Percentiles rank a stretch among this genome's conserved stretches.
These are phyloP conservation scores for Gremmenia infestans DNA, from an alignment of 2,329 filamentous ascomycete genomes.

Conservation along the genomic window DNA sequence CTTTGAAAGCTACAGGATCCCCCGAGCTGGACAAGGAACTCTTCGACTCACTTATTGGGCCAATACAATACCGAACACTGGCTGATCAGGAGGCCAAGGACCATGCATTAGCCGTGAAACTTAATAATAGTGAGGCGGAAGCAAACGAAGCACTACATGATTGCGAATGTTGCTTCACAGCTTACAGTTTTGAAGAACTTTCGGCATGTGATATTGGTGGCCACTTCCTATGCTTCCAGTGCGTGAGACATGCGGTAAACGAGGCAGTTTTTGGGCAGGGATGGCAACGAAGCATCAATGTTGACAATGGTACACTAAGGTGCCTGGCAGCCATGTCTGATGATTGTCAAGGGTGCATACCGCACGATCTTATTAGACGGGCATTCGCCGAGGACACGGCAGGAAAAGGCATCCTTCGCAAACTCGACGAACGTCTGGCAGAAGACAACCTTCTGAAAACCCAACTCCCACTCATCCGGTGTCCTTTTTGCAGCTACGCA, in stretches of 20 bases:
- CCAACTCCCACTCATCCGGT: slow-evolving; percentile 70
- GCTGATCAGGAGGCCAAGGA: slow-evolving; percentile 47
- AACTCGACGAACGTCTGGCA: slow-evolving; percentile 74
- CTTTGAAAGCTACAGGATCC: slow-evolving; percentile 61
- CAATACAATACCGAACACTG: slow-evolving; percentile 43
- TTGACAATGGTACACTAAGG: slow-evolving; percentile 65
- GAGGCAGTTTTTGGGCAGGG: slow-evolving; percentile 92
- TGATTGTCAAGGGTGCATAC: slow-evolving; percentile 71
- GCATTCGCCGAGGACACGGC: slow-evolving; percentile 67
- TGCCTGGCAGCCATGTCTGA: slow-evolving; percentile 73
- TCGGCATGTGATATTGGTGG: slow-evolving; percentile 63
- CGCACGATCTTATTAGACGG: slow-evolving; percentile 62
- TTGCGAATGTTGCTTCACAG: slow-evolving; percentile 73
- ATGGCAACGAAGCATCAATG: slow-evolving; percentile 76
- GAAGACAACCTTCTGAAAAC: slow-evolving; percentile 71
- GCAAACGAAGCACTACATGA: slow-evolving; percentile 54
- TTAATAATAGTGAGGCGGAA: slow-evolving; percentile 58
- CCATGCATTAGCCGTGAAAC: slow-evolving; percentile 44
- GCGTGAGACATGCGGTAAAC: slow-evolving; percentile 73
- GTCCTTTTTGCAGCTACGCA: slow-evolving; percentile 87
- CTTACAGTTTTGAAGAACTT: slow-evolving; percentile 67
- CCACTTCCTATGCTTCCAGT: slow-evolving; percentile 76
- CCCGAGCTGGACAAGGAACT: slow-evolving; percentile 59
- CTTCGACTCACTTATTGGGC: slow-evolving; percentile 51
- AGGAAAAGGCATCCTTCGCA: slow-evolving; percentile 65